Evolutionary conservation across 495 filamentous ascomycete species (phyloP), one percentile per base, ranked within the genome.

Genomic region (Annulohypoxylon nitens): DNA sequence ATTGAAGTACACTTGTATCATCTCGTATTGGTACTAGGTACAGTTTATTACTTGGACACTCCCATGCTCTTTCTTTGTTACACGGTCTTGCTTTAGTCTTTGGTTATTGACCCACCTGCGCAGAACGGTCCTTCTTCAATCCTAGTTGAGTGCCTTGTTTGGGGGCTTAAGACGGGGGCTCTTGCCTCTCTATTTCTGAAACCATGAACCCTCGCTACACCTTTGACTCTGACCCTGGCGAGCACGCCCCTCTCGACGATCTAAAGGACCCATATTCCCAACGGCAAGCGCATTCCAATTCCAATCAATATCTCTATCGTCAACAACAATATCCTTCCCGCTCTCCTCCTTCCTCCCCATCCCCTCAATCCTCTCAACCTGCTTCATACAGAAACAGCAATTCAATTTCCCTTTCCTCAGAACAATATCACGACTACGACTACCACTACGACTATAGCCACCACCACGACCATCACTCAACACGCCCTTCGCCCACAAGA

Each of bases 171-270:
- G 43, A 47, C n/a, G 43, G 14, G 43, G 14, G 36, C 0, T 25
- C 36, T 58, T 48, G 14, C 57, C 63, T 23, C 59, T 67, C 51
- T 45, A 62, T 58, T 34, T 61, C 47, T 61, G 69, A 67, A 51
- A 75, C 71, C 53, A 76, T 76, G 74, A 64, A 58, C 39, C 67
- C 67, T 63, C 72, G 76, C 34, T 79, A 76, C 66, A 77, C 71
- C 50, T 69, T 69, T 43, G 79, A 82, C 36, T 79, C 81, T 61
- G 79, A 83, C 18, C 55, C 79, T 48, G 80, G 76, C 63, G 83
- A 83, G 66, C 77, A 72, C 64, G 73, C 78, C 54, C 82, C 83
- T 58, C 80, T 84, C 45, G 81, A 75, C 64, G 53, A 70, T 20
- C 60, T 64, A 6, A 58, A 60, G 39, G 39, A 71, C 43, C 37